Conservation (phyloP, 345 rosid species). For the Brassica cretica region DNA sequence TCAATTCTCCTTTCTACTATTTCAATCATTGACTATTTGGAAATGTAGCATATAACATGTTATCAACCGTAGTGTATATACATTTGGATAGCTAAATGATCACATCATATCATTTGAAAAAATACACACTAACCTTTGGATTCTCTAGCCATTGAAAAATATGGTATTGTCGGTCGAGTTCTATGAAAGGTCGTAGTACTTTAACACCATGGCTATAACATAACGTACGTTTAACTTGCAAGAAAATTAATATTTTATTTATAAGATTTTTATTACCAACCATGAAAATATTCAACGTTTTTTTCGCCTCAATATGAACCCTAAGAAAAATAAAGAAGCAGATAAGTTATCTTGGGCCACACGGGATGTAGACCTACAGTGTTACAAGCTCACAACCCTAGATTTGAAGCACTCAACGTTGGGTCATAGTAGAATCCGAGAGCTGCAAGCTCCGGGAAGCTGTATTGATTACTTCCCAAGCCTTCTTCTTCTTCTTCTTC, state of each 20-base stretch:
- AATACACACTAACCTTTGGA: neutral
- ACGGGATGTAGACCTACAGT: neutral
- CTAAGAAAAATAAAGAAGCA: neutral
- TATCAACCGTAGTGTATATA: neutral
- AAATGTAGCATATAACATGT: neutral
- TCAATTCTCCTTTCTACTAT: neutral
- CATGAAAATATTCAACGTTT: neutral
- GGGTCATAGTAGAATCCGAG: conserved; percentile 37
- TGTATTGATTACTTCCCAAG: conserved; percentile 19
- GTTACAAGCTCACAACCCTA: conserved; percentile 16
- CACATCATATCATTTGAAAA: conserved; percentile 11
- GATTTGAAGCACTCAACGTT: conserved; percentile 21
- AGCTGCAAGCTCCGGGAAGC: conserved; percentile 36
- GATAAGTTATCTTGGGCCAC: conserved; percentile 10
- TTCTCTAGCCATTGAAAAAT: neutral
- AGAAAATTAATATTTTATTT: neutral
- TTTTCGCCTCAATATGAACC: neutral
- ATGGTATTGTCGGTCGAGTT: neutral
- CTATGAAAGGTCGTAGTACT: neutral
- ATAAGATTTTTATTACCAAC: neutral
- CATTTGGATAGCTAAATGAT: neutral
- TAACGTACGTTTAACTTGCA: neutral
- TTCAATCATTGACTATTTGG: neutral
- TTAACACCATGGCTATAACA: neutral
- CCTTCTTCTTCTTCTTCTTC: conserved; percentile 22